Percentiles rank a stretch among this genome's conserved stretches.
These are phyloP conservation scores for Alliaria petiolata DNA, from an alignment of 345 rosid genomes.

Conservation along the genomic window DNA sequence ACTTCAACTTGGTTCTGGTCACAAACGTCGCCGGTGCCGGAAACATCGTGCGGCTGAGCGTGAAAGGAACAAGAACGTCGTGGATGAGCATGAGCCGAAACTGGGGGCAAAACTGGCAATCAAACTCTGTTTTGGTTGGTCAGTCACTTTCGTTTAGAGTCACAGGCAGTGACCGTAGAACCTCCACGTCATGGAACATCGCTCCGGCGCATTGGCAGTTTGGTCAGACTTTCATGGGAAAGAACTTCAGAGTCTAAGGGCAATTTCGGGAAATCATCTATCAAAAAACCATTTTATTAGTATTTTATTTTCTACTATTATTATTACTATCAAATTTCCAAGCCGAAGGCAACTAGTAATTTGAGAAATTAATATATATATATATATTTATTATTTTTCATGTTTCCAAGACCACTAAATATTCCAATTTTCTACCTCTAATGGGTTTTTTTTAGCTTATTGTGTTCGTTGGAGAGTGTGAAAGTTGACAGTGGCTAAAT, in stretches of 20 bases:
- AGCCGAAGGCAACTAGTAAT: constrained; percentile 29
- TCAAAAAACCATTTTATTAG: background rate
- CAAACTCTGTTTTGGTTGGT: constrained; percentile 50
- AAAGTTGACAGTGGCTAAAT: constrained; percentile 5
- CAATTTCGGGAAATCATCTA: background rate
- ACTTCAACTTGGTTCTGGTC: constrained; percentile 61
- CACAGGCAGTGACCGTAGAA: constrained; percentile 60
- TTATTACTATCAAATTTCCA: background rate
- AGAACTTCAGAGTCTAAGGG: constrained; percentile 55
- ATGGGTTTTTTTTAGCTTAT: background rate
- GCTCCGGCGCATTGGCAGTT: constrained; percentile 68
- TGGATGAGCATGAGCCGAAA: constrained; percentile 63
- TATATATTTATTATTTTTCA: background rate
- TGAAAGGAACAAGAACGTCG: constrained; percentile 48
- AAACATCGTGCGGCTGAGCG: constrained; percentile 41
- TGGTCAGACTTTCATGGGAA: constrained; percentile 69
- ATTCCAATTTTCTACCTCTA: constrained; percentile 14
- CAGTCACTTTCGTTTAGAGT: constrained; percentile 60
- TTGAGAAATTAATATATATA: constrained; percentile 1
- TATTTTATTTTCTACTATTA: background rate
- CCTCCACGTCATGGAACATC: constrained; percentile 67
- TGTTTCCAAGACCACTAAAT: constrained; percentile 12
- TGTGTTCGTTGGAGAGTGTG: constrained; percentile 25
- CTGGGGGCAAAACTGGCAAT: constrained; percentile 79
- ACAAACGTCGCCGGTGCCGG: constrained; percentile 66